Evolutionary conservation across 345 rosid genomes (phyloP), one percentile per base, ranked within the genome.

Genomic region (Trapa incisa): DNA sequence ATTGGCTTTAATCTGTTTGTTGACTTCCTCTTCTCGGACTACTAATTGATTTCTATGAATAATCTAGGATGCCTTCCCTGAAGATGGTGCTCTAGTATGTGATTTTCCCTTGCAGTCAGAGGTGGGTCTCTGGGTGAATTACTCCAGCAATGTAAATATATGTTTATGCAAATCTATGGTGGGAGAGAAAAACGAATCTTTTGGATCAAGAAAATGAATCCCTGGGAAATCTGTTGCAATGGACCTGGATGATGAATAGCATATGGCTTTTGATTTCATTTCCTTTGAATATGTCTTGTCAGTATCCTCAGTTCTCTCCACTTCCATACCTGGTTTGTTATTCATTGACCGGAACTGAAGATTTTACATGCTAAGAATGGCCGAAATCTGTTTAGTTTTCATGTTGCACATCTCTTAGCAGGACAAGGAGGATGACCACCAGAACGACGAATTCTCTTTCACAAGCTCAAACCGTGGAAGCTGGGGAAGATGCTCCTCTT

Each of bases 381-480:
- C 22, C 22, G 22, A 17, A 14, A 57, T 48, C 50, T 57, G 37
- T 47, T 14, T 9, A 5, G 35, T 35, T 58, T 58, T 58, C 63
- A 58, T 35, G 38, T 58, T 22, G 63, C 37, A 1, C 43, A 15
- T 64, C 47, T 53, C 43, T 47, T 67, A 54, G 52, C 86, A 94
- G 97, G 96, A 84, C 67, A 85, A 86, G 72, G 73, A 73, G 68
- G 65, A 77, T 79, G 86, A 70, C 50, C 63, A 33, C 33, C 85
- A 69, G 67, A 80, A 71, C 53, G 96, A 89, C 64, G 96, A 94
- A 65, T 88, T 91, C 64, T 94, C 96, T 2, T 85, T 85, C 69
- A 89, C 91, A 60, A 91, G 99, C 85, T 94, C 97, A n/a, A 91
- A 83, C 77, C 83, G 97, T 76, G 97, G 87, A 81, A 94, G 99